phyloP scores from a whole-genome alignment of 1,284 basidiomycete genomes.

The Abortiporus biennis region DNA sequence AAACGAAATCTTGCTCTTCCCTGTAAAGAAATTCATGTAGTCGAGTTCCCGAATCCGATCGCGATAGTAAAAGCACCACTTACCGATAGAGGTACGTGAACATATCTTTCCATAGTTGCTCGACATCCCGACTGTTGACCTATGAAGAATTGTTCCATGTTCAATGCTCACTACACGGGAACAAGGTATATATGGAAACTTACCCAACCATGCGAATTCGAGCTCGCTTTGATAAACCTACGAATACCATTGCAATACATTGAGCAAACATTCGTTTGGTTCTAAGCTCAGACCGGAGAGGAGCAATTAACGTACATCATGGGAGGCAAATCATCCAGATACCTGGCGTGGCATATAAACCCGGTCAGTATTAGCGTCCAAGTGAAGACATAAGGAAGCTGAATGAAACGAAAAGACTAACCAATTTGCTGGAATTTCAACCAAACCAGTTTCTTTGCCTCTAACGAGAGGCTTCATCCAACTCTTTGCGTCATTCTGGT shows the following conservation, averaged over 20 bases:
- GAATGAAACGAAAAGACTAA: conserved; percentile 14
- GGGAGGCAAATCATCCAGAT: conserved; percentile 64
- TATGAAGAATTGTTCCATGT: conserved; percentile 14
- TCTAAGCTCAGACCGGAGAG: neutral
- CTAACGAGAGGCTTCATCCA: conserved; percentile 75
- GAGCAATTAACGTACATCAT: conserved; percentile 46
- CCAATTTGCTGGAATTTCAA: conserved; percentile 75
- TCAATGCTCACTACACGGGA: neutral
- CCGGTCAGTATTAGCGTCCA: neutral
- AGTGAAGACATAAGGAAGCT: conserved; percentile 3
- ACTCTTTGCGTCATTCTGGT: conserved; percentile 46
- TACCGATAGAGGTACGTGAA: conserved; percentile 66
- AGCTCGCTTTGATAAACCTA: conserved; percentile 60
- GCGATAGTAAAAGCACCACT: conserved; percentile 10
- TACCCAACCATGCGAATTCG: conserved; percentile 68
- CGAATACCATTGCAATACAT: neutral
- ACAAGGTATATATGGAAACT: conserved; percentile 8
- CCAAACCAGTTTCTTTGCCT: conserved; percentile 63
- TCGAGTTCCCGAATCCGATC: no score
- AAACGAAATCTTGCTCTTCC: conserved; percentile 68
- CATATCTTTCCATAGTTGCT: conserved; percentile 73
- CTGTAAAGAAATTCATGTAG: conserved; percentile 22
- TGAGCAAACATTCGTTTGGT: neutral
- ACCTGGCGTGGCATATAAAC: conserved; percentile 26
- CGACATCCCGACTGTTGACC: conserved; percentile 66